Base-by-base conservation (phyloP, 192 early-diverging fungal genomes). In the Gigaspora rosea region DNA sequence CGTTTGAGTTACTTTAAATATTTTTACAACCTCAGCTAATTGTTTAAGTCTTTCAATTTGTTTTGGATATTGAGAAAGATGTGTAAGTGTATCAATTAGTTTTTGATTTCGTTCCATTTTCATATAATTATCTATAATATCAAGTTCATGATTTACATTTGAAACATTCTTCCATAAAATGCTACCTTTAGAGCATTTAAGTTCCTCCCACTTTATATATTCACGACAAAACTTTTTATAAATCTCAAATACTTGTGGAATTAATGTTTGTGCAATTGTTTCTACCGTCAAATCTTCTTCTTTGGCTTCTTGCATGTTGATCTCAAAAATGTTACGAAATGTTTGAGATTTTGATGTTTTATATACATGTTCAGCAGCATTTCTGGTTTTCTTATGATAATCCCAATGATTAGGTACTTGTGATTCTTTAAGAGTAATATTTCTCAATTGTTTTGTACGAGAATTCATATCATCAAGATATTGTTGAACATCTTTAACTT, bases 81-180 rank as follows among this genome's bases (percentile, higher is more conserved):
- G n/a, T 8, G 0, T 61, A 4, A 73, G 11, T 22, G 15, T 36
- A 12, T 16, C 36, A 4, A 47, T 10, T 27, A 73, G 47, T 48
- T 46, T 48, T 41, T n/a, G 15, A 36, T 35, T 20, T 27, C 27
- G 18, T 10, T 47, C n/a, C n/a, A 57, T 16, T 46, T 46, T 36
- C 18, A 46, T 41, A 33, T 54, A 33, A n/a, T 35, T 46, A 15
- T 32, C n/a, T 35, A 73, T 59, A 7, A 73, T 59, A 27, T 73
- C 8, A 4, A 73, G 16, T 47, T 73, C 72, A 10, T 4, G n/a
- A 2, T 48, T 46, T 16, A 59, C 72, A 49, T 61, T 41, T n/a
- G 36, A 9, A 47, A 61, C 57, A 73, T 73, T 73, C 46, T 61
- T 61, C 72, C 72, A 73, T 11, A 73, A 18, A 13, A 73, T 8